phyloP scores from a whole-genome alignment of 2,329 filamentous ascomycete species.

The Emmonsiellopsis sp. region DNA sequence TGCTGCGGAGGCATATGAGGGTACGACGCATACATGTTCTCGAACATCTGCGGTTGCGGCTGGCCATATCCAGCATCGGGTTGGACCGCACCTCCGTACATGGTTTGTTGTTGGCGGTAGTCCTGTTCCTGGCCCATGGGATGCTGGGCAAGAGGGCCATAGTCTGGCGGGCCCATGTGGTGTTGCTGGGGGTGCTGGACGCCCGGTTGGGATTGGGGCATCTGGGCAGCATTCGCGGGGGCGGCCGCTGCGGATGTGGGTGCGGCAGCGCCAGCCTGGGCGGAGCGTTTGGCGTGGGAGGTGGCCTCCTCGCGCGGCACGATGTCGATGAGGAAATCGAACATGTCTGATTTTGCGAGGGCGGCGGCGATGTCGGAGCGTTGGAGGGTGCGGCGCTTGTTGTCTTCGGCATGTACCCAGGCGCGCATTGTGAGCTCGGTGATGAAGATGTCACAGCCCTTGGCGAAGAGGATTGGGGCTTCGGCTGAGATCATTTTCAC shows the following conservation, averaged over 20 bases:
- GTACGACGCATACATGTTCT: constrained; percentile 74
- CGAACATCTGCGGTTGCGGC: constrained; percentile 67
- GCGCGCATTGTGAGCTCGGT: constrained; percentile 98
- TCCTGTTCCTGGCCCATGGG: constrained; percentile 61
- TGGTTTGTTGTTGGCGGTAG: constrained; percentile 68
- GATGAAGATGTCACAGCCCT: constrained; percentile 98
- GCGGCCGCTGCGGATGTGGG: constrained; percentile 4
- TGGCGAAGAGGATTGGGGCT: constrained; percentile 94
- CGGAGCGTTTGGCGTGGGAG: constrained; percentile 69
- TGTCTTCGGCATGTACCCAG: constrained; percentile 99
- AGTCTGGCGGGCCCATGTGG: constrained; percentile 44
- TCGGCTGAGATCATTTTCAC: constrained; percentile 99
- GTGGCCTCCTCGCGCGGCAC: constrained; percentile 91
- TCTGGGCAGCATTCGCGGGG: constrained; percentile 10
- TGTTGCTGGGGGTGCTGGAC: constrained; percentile 47
- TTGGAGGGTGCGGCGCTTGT: constrained; percentile 91
- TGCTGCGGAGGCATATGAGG: constrained; percentile 73
- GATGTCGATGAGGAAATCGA: constrained; percentile 98
- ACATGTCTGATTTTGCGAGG: constrained; percentile 97
- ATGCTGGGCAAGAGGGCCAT: constrained; percentile 55
- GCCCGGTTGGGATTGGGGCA: constrained; percentile 33
- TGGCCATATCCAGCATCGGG: constrained; percentile 69
- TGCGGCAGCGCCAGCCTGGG: constrained; percentile 16
- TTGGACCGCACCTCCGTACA: constrained; percentile 76
- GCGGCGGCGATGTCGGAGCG: constrained; percentile 94